Percentiles rank a stretch among this genome's conserved stretches.
phyloP scores from a whole-genome alignment of 495 filamentous ascomycete species.

The Aspergillus heteromorphus region DNA sequence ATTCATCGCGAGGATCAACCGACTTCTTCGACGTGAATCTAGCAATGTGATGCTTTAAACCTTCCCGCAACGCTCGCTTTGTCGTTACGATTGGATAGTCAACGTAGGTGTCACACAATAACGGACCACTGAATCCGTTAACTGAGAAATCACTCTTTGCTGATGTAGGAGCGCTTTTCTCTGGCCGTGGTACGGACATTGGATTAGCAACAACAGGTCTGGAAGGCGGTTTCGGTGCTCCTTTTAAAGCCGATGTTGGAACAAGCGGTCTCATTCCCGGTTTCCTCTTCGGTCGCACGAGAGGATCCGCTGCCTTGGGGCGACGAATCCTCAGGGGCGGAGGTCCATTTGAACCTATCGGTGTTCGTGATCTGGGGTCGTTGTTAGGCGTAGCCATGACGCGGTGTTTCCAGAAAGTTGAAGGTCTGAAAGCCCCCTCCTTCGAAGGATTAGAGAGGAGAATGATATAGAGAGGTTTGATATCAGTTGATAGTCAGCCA shows the following conservation, averaged over 20 bases:
- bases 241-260: conserved; percentile 11
- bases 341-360: conserved; percentile 30
- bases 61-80: conserved; percentile 72
- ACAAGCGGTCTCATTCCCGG: conserved; percentile 26
- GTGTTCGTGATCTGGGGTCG: conserved; percentile 24
- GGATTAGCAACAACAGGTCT: conserved; percentile 14
- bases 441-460: no score
- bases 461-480: no score
- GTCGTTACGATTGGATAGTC: conserved; percentile 77
- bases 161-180: conserved; percentile 12
- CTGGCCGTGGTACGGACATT: conserved; percentile 8
- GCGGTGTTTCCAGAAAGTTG: neutral
- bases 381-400: conserved; percentile 35
- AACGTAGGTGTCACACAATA: conserved; percentile 43
- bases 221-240: conserved; percentile 21
- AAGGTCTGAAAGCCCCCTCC: neutral
- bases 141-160: conserved; percentile 34
- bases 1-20: conserved; percentile 68
- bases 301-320: conserved; percentile 57
- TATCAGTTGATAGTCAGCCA: no score
- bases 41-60: conserved; percentile 80
- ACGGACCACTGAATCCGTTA: conserved; percentile 57
- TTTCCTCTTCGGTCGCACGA: conserved; percentile 59
- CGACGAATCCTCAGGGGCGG: conserved; percentile 39
- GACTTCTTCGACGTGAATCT: conserved; percentile 59